phyloP scores from a whole-genome alignment of 2,329 filamentous ascomycete genomes.

The Pseudogymnoascus pannorum region DNA sequence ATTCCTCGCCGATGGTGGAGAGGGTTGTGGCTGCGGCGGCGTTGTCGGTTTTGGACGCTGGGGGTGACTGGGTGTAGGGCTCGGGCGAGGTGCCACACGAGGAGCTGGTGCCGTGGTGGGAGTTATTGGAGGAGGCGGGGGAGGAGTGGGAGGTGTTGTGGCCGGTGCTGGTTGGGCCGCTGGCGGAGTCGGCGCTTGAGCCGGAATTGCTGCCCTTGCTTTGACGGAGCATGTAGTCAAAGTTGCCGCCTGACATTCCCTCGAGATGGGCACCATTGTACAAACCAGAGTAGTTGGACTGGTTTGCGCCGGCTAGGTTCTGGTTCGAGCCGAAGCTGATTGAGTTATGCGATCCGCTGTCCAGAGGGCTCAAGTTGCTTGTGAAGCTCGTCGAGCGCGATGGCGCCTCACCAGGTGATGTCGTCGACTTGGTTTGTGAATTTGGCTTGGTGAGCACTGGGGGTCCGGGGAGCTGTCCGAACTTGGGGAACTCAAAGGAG shows the following conservation, averaged over 20 bases:
- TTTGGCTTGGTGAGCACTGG: constrained; percentile 19
- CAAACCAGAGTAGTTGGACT: constrained; percentile 48
- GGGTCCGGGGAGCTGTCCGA: constrained; percentile 62
- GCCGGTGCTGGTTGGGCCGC: constrained; percentile 27
- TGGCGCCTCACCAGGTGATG: constrained; percentile 17
- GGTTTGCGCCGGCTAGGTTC: constrained; percentile 20
- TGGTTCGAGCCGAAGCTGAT: constrained; percentile 25
- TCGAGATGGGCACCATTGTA: constrained; percentile 51
- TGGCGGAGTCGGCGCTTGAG: constrained; percentile 26
- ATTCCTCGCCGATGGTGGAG: constrained; percentile 60
- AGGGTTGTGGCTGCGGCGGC: constrained; percentile 31
- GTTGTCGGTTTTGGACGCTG: constrained; percentile 55
- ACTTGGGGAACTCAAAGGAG: constrained; percentile 92
- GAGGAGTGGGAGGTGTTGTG: constrained; percentile 54
- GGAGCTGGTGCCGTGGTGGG: constrained; percentile 51
- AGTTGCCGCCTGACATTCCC: constrained; percentile 34
- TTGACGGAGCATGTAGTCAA: constrained; percentile 36
- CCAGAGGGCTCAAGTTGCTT: constrained; percentile 27
- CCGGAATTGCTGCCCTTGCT: constrained; percentile 40
- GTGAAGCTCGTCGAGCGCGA: background rate
- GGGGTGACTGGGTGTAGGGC: constrained; percentile 64
- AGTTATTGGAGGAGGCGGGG: constrained; percentile 55
- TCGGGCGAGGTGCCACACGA: constrained; percentile 74
- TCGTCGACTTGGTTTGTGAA: constrained; percentile 23
- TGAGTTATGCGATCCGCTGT: constrained; percentile 32